Conservation (phyloP, 805 yeast species). For the Tetrapisispora taiwanensis region DNA sequence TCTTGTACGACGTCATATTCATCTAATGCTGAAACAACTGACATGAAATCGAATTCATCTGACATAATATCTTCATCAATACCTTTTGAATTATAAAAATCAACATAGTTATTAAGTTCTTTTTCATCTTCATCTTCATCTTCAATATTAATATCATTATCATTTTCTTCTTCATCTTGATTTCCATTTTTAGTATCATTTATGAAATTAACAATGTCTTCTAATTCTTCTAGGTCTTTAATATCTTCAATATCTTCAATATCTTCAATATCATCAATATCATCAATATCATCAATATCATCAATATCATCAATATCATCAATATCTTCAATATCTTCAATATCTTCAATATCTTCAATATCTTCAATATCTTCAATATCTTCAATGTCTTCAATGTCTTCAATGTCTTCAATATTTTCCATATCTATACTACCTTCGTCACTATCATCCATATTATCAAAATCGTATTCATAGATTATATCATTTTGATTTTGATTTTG, state of each 20-base stretch:
- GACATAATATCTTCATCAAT: not conserved
- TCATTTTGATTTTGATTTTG: not conserved
- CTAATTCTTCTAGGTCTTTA: not conserved
- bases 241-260: not conserved
- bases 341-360: not conserved
- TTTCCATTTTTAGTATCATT: too few relatives aligned
- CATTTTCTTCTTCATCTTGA: not conserved
- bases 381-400: constrained; percentile 1
- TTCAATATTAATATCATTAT: constrained; percentile 1
- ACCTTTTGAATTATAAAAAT: not conserved
- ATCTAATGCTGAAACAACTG: constrained; percentile 22
- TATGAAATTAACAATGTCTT: too few relatives aligned
- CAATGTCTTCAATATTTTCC: not conserved
- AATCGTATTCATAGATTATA: constrained; percentile 3
- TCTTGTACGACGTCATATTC: constrained; percentile 22
- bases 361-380: not conserved
- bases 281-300: not conserved
- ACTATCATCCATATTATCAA: not conserved
- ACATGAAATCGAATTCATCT: constrained; percentile 8
- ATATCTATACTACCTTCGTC: constrained; percentile 1
- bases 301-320: not conserved
- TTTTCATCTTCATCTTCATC: constrained; percentile 8
- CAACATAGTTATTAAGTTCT: not conserved
- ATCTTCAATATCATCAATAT: not conserved
- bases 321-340: not conserved